phyloP scores from a whole-genome alignment of 345 rosid genomes.

The Salix purpurea region DNA sequence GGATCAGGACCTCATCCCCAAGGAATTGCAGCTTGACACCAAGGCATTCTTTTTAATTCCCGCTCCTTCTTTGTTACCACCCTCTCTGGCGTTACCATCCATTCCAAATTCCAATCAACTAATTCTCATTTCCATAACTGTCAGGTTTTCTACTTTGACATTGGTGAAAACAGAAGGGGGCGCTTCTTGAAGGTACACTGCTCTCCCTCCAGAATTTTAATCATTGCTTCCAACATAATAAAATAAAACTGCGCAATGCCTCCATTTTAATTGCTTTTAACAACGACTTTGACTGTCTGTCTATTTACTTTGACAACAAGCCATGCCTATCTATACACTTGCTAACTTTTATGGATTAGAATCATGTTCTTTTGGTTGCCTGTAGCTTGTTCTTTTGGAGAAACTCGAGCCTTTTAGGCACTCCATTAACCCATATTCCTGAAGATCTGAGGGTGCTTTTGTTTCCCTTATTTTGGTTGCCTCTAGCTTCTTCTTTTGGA shows the following conservation, averaged over 20 bases:
- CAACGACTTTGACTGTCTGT: neutral
- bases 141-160: conserved; percentile 93
- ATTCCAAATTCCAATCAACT: neutral
- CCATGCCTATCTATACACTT: too few relatives aligned
- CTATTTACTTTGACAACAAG: neutral
- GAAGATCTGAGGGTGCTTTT: neutral
- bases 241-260: neutral
- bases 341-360: neutral
- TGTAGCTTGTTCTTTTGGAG: too few relatives aligned
- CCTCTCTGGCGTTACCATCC: neutral
- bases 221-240: neutral
- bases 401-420: neutral
- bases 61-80: neutral
- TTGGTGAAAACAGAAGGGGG: conserved; percentile 93
- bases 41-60: conserved; percentile 41
- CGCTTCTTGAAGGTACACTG: conserved; percentile 77
- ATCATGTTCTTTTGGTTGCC: too few relatives aligned
- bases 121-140: neutral
- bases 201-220: neutral
- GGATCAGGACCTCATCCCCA: conserved; percentile 84
- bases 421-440: neutral
- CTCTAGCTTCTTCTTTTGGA: neutral
- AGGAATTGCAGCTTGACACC: conserved; percentile 95
- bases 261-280: neutral
- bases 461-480: neutral